Conservation (phyloP, 2,329 filamentous ascomycete genomes). For the Aspergillaceae sp. region DNA sequence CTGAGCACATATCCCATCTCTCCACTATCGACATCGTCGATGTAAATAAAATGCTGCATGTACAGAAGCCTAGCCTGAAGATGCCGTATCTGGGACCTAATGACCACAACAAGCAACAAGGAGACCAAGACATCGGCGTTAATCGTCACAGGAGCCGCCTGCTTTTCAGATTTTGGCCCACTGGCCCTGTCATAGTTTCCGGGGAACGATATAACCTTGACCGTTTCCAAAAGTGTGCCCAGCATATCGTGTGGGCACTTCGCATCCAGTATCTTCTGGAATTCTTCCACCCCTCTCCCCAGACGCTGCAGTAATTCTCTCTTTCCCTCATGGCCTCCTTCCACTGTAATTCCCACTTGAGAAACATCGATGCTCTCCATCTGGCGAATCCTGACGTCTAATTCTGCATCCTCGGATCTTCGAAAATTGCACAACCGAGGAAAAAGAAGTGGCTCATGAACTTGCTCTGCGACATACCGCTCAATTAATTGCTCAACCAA, state of each 20-base stretch:
- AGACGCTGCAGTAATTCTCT: conserved; percentile 71
- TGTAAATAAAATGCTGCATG: conserved; percentile 95
- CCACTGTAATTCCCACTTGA: conserved; percentile 81
- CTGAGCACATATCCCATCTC: conserved; percentile 94
- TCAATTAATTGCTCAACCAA: conserved; percentile 91
- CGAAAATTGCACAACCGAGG: conserved; percentile 71
- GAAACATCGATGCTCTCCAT: conserved; percentile 93
- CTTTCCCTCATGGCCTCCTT: conserved; percentile 69
- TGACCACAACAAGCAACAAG: conserved; percentile 81
- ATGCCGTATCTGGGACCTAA: conserved; percentile 78
- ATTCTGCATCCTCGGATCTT: conserved; percentile 70
- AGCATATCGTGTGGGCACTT: conserved; percentile 85
- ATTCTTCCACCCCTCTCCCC: conserved; percentile 72
- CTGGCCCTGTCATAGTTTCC: conserved; percentile 36
- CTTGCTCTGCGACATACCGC: conserved; percentile 84
- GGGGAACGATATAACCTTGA: conserved; percentile 71
- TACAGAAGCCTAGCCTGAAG: conserved; percentile 85
- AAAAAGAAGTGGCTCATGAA: conserved; percentile 77
- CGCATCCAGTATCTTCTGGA: conserved; percentile 71
- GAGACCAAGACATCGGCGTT: conserved; percentile 92
- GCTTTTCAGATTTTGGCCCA: conserved; percentile 43
- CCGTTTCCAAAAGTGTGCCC: conserved; percentile 65
- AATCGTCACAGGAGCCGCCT: conserved; percentile 51
- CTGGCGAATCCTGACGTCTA: conserved; percentile 82
- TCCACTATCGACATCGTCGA: conserved; percentile 92